A percentile compares a stretch with the other conserved stretches of the same genome.
These are phyloP conservation scores for Aspergillus sojae DNA, from an alignment of 2,329 filamentous ascomycete genomes.

Conservation along the genomic window DNA sequence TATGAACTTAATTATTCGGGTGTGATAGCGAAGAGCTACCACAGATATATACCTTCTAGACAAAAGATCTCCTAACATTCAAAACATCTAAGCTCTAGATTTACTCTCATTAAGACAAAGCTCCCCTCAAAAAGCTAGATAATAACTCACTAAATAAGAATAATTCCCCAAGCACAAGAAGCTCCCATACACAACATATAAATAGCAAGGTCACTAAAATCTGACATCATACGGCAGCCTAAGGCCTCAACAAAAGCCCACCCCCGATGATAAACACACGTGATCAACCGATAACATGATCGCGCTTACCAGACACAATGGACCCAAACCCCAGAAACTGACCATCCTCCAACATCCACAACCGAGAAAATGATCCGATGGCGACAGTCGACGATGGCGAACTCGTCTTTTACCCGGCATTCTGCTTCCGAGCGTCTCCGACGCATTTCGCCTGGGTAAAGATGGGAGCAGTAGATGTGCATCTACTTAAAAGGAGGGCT, in stretches of 20 bases:
- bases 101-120: background rate
- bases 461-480: slow-evolving; percentile 59
- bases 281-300: background rate
- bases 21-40: too few relatives aligned
- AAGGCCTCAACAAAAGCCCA: background rate
- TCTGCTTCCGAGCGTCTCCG: slow-evolving; percentile 62
- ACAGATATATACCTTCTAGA: too few relatives aligned
- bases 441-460: slow-evolving; percentile 67
- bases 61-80: too few relatives aligned
- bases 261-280: background rate
- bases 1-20: background rate
- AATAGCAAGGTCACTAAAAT: too few relatives aligned
- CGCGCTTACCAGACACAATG: background rate
- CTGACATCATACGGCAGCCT: background rate
- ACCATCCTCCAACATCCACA: background rate
- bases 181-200: background rate
- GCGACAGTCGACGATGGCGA: slow-evolving; percentile 26
- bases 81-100: background rate
- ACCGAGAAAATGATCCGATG: slow-evolving; percentile 12
- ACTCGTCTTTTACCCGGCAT: slow-evolving; percentile 57
- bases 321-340: background rate
- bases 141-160: background rate
- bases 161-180: background rate
- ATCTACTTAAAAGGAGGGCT: slow-evolving; percentile 50
- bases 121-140: background rate